A percentile compares a stretch with the other conserved stretches of the same genome.
Evolutionary conservation across 192 early-diverging fungal genomes (phyloP).

Genomic region (Coemansia sp.): DNA sequence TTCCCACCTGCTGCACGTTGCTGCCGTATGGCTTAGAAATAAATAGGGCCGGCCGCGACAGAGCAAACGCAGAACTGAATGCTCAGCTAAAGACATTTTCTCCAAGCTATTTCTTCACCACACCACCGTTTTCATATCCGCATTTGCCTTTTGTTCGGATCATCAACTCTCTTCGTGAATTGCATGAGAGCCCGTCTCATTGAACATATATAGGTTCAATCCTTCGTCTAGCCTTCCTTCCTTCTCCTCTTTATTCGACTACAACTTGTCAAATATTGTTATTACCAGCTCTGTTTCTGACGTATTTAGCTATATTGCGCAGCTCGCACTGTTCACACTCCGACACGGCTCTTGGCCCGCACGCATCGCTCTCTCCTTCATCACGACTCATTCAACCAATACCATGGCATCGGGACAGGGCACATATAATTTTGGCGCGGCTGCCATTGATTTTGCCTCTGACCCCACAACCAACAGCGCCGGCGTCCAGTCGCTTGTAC

Average conservation of each 20-base stretch:
- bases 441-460: not conserved
- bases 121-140: constrained; percentile 10
- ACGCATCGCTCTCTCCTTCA: not conserved
- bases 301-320: constrained; percentile 6
- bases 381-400: not conserved
- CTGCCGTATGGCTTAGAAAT: constrained; percentile 18
- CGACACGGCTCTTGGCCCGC: not conserved
- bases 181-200: constrained; percentile 3
- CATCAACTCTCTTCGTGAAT: constrained; percentile 2
- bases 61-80: not conserved
- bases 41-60: constrained; percentile 11
- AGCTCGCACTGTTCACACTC: not conserved
- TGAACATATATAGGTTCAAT: not conserved
- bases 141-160: not conserved
- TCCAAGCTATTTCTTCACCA: constrained; percentile 1
- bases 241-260: not conserved
- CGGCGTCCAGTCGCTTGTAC: constrained; percentile 7
- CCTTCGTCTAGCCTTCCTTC: not conserved
- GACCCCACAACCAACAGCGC: not conserved
- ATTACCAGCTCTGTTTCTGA: not conserved
- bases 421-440: not conserved
- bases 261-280: not conserved
- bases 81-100: constrained; percentile 4
- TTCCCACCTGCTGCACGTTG: constrained; percentile 9
- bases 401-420: constrained; percentile 1